These are phyloP conservation scores for Waltiozyma sp. DNA, from an alignment of 1,139 yeast genomes.

Conservation along the genomic window DNA sequence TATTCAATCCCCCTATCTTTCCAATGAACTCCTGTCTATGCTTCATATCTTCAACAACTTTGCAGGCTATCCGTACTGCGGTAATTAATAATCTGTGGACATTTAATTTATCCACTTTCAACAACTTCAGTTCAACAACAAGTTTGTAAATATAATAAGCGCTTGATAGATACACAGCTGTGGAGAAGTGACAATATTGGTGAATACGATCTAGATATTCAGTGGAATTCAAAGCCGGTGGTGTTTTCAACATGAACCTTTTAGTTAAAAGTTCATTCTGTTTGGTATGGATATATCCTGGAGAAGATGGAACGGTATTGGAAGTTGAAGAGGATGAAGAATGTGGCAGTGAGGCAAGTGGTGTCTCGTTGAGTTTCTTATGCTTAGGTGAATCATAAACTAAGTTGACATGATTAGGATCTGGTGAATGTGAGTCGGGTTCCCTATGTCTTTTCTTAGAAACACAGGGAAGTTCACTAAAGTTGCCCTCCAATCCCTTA, in stretches of 20 bases:
- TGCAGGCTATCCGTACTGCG: conserved; percentile 37
- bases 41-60: conserved; percentile 39
- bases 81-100: conserved; percentile 40
- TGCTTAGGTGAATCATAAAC: background rate
- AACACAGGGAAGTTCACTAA: conserved; percentile 6
- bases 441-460: conserved; percentile 7
- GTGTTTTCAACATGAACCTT: conserved; percentile 28
- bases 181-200: conserved; percentile 31
- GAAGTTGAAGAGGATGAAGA: background rate
- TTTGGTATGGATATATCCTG: background rate
- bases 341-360: background rate
- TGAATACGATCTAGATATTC: conserved; percentile 30
- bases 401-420: background rate
- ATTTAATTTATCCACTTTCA: conserved; percentile 30
- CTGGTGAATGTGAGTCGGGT: background rate
- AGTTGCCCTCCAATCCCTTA: background rate
- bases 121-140: conserved; percentile 20
- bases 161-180: conserved; percentile 31
- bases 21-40: conserved; percentile 41
- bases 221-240: conserved; percentile 25
- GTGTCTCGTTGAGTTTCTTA: background rate
- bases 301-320: conserved; percentile 1
- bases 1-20: conserved; percentile 40
- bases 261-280: conserved; percentile 16
- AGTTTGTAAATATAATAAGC: conserved; percentile 25